phyloP scores from a whole-genome alignment of 345 rosid genomes.

The Orychophragmus violaceus region DNA sequence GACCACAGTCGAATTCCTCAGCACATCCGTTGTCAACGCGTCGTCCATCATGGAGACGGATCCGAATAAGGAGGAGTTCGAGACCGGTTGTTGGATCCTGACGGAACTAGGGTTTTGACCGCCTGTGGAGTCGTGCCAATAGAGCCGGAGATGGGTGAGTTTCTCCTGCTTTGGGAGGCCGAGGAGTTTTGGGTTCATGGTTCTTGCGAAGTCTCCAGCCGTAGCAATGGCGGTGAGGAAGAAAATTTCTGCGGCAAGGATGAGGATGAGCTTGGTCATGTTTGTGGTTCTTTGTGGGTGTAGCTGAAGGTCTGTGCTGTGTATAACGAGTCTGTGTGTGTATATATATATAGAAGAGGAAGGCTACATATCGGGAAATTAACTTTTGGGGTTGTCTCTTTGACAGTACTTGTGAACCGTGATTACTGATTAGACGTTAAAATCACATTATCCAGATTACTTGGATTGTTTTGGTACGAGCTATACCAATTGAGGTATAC shows the following conservation, averaged over 20 bases:
- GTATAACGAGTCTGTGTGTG: not conserved
- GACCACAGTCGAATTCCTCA: conserved; percentile 7
- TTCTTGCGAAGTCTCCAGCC: not conserved
- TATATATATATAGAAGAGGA: not conserved
- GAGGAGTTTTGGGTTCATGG: not conserved
- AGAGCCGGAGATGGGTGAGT: not conserved
- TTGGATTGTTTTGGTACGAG: no score
- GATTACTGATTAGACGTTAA: no score
- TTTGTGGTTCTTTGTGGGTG: not conserved
- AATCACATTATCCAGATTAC: no score
- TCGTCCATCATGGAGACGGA: not conserved
- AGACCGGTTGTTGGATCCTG: not conserved
- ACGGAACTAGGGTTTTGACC: not conserved
- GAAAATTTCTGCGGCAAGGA: not conserved
- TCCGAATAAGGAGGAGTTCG: not conserved
- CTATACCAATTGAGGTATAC: no score
- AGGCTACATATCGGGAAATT: not conserved
- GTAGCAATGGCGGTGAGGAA: not conserved
- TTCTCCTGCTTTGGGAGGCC: not conserved
- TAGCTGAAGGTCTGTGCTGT: not conserved
- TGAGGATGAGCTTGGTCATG: not conserved
- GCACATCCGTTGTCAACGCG: not conserved
- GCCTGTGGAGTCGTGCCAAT: not conserved
- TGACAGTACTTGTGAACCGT: no score
- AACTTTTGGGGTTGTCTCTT: no score